Evolutionary conservation across 148 eudicot species (phyloP), one percentile per base, ranked within the genome.

Genomic region (Persicaria maculosa): DNA sequence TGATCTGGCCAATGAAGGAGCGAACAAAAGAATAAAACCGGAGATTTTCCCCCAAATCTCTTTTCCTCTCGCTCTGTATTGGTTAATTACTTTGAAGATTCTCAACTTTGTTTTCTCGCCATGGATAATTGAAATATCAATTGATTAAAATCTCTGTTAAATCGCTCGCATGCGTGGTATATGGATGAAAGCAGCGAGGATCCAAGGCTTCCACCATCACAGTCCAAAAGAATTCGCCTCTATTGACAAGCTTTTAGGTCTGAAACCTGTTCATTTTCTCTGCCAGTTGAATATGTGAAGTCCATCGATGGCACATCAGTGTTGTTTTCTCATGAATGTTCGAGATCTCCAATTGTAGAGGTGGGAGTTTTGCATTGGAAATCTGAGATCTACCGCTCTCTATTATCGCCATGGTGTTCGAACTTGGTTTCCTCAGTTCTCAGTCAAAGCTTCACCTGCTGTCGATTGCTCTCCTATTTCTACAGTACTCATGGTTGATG

Each of bases 351-450:
- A 5, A 52, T 50, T 73, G 75, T 84, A 87, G 91, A 85, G 3
- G 75, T 93, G 9, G 98, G 98, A 15, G 91, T 93, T 25, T 74
- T 91, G 17, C 77, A 88, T 76, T 93, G 97, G 97, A 76, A 84
- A 57, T 74, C 0, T 22, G 25, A 22, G 25, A 22, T 22, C 25
- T 0, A 22, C 25, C 25, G 25, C 1, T 22, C 25, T 22, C 25
- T 22, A 22, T 22, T 22, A 22, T 22, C 25, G 1, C 25, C 25
- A 22, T 22, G 25, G 25, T 22, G 25, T 22, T 22, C 1, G 25
- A 22, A 22, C 25, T 22, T 22, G 25, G 25, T 22, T 0, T 22
- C 25, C 25, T 22, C 1, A 22, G 1, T 22, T 22, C 25, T 22
- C 25, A 22, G 1, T 22, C 25, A 1, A 22, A 22, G 25, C 25